Conservation (phyloP, 2,329 filamentous ascomycete genomes). For the Mariannaea sp. region DNA sequence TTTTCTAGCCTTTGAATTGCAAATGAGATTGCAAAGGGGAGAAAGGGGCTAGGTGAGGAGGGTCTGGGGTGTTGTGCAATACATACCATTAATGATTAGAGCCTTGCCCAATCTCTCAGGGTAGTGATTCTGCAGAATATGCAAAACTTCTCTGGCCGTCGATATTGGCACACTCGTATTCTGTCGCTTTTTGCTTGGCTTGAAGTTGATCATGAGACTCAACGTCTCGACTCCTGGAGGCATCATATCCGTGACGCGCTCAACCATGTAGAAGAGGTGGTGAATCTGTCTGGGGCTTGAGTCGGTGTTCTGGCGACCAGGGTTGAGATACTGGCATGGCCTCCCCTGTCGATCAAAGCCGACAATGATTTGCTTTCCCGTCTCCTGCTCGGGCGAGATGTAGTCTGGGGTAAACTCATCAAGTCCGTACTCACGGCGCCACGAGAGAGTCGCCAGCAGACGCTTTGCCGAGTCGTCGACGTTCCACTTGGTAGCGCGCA, state of each 20-base stretch:
- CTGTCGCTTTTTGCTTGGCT: slow-evolving; percentile 73
- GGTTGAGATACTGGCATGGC: slow-evolving; percentile 91
- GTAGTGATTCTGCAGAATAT: slow-evolving; percentile 94
- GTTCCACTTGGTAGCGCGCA: slow-evolving; percentile 92
- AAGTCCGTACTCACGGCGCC: slow-evolving; percentile 89
- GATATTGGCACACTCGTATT: slow-evolving; percentile 74
- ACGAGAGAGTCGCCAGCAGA: slow-evolving; percentile 79
- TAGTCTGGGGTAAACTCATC: slow-evolving; percentile 80
- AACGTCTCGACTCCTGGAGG: slow-evolving; percentile 84
- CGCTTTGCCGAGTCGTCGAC: slow-evolving; percentile 76
- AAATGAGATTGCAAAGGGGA: too few relatives aligned
- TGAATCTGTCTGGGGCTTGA: slow-evolving; percentile 84
- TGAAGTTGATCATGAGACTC: slow-evolving; percentile 90
- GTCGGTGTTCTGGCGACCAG: slow-evolving; percentile 91
- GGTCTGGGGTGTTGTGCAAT: too few relatives aligned
- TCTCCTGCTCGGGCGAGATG: slow-evolving; percentile 93
- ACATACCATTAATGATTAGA: slow-evolving; percentile 82
- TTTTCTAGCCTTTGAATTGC: background rate
- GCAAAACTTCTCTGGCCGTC: slow-evolving; percentile 80
- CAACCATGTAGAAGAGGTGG: slow-evolving; percentile 94
- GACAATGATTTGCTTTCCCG: slow-evolving; percentile 88
- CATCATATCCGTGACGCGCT: slow-evolving; percentile 86
- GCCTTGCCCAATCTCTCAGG: slow-evolving; percentile 89
- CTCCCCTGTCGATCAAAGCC: slow-evolving; percentile 85
- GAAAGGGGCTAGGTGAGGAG: background rate